Evolutionary conservation across 139 green algal genomes (phyloP).

Genomic region (Chlorella sp.): DNA sequence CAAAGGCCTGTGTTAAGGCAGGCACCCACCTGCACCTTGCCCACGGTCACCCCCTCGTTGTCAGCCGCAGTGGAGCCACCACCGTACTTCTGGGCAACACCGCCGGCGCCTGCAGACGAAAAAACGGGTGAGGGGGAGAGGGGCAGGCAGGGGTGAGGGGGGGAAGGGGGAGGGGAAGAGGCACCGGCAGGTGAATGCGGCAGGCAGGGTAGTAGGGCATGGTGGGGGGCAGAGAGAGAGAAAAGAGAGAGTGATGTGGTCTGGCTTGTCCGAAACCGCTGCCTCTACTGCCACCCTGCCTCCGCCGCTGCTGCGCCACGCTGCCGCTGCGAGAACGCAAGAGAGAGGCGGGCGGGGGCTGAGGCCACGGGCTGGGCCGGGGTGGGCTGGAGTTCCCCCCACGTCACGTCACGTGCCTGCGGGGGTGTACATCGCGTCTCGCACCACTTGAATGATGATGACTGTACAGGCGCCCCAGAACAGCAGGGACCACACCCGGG

Average conservation of each 20-base stretch:
- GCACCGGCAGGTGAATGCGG: background rate
- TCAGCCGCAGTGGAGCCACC: background rate
- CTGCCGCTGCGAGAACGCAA: background rate
- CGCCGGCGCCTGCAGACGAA: background rate
- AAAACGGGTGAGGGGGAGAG: background rate
- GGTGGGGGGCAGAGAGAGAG: background rate
- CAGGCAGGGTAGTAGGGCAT: background rate
- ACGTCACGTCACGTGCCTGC: background rate
- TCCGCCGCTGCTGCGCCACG: background rate
- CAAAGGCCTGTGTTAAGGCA: background rate
- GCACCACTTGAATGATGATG: slow-evolving; percentile 31
- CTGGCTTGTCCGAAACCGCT: too few relatives aligned
- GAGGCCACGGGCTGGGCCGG: background rate
- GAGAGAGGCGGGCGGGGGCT: background rate
- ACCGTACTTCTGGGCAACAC: background rate
- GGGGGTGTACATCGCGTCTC: background rate
- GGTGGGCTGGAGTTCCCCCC: background rate
- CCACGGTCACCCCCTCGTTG: slow-evolving; percentile 33
- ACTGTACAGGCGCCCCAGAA: slow-evolving; percentile 48
- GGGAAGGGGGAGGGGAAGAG: background rate
- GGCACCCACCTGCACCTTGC: slow-evolving; percentile 49
- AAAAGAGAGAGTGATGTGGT: background rate
- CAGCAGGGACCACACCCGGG: slow-evolving; percentile 50
- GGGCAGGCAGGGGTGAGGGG: too few relatives aligned
- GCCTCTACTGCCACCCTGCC: background rate